A percentile compares a stretch with the other conserved stretches of the same genome.
These are phyloP conservation scores for Bruguiera parviflora DNA, from an alignment of 345 rosid species.

Conservation along the genomic window DNA sequence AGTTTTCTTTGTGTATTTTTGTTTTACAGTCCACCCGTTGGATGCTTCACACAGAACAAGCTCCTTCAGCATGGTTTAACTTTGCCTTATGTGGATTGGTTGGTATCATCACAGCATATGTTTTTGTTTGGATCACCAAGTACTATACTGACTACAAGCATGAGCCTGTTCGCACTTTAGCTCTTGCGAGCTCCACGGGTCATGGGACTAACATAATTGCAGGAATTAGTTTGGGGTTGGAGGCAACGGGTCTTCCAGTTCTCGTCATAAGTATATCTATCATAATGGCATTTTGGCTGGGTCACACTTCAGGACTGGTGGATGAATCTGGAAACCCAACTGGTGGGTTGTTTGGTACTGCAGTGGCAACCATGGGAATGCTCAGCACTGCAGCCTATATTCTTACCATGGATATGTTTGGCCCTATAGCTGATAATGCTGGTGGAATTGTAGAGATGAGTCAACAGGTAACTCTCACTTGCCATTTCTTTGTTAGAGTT, in stretches of 20 bases:
- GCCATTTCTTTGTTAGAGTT: constrained; percentile 2
- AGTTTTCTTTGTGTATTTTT: constrained; percentile 17
- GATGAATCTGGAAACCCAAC: constrained; percentile 82
- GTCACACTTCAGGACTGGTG: constrained; percentile 85
- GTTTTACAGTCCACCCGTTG: constrained; percentile 85
- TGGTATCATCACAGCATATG: constrained; percentile 91
- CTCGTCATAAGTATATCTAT: constrained; percentile 81
- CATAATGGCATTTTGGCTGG: constrained; percentile 87
- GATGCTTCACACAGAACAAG: constrained; percentile 96
- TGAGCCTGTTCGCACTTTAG: constrained; percentile 89
- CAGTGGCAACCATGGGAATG: constrained; percentile 99
- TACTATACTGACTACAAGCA: constrained; percentile 98
- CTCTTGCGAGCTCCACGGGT: constrained; percentile 95
- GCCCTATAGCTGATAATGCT: constrained; percentile 99
- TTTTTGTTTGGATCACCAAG: constrained; percentile 88
- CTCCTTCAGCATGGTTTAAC: constrained; percentile 96
- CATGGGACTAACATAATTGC: constrained; percentile 99
- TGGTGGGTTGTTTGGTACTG: constrained; percentile 98
- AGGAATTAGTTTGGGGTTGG: constrained; percentile 97
- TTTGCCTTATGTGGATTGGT: constrained; percentile 95
- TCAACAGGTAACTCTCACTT: constrained; percentile 69
- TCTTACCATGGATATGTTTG: constrained; percentile 99
- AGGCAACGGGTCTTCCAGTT: constrained; percentile 97
- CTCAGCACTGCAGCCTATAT: constrained; percentile 99
- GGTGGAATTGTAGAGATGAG: constrained; percentile 99